Evolutionary conservation across 305 asterid species (phyloP), one percentile per base, ranked within the genome.

Genomic region (Fraxinus albicans): DNA sequence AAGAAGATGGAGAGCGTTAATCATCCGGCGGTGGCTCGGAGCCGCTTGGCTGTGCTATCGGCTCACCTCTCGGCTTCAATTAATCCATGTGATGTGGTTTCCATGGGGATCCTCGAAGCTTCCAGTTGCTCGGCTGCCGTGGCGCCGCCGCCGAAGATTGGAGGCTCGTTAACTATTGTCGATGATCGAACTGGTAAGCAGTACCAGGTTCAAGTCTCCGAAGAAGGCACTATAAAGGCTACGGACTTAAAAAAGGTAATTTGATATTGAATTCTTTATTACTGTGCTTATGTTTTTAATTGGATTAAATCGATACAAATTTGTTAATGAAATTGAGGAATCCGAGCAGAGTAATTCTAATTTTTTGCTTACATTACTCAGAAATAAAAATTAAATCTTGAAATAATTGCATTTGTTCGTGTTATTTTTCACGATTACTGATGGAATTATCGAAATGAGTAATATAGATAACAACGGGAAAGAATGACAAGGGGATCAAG

Each of bases 401-500:
- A n/a, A n/a, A 60, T 19, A 15, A 19, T 19, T 60, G 3, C 29
- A n/a, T 79, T 7, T 55, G 35, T 15, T 55, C 27, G 9, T 19
- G 65, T 44, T 42, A 72, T 23, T 33, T 80, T 80, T 42, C 19
- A 35, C 53, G 82, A 81, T 82, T 81, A 84, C 19, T 80, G 74
- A 82, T 82, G 40, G 40, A 27, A 75, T 80, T 70, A 81, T 82
- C 31, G 40, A 27, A 75, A 74, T 38, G 83, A 82, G 83, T 79
- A 81, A 77, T 87, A 77, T 96, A 96, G 99, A 94, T 96, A 86
- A 88, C 92, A 60, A 81, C 90, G 0, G 98, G 96, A 70, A 84
- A 90, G 75, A 83, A 90, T 87, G 99, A 96, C 86, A 96, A 96
- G 91, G 99, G 99, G 84, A 92, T 96, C 77, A 96, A 96, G 90